Evolutionary conservation across 2,329 filamentous ascomycete genomes (phyloP).

Genomic region (Blastomyces parvus): DNA sequence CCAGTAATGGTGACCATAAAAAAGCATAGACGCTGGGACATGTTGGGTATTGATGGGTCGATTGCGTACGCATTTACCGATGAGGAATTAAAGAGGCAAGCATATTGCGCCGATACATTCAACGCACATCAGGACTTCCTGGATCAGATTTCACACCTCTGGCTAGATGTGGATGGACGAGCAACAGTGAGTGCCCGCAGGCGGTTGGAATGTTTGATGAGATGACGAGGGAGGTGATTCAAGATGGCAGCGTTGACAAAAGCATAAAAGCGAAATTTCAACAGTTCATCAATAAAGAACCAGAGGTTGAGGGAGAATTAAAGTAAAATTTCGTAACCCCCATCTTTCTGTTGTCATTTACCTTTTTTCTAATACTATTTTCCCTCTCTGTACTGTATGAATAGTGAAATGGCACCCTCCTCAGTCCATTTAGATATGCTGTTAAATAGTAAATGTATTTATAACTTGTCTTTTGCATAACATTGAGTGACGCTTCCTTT

Average conservation of each 20-base stretch:
- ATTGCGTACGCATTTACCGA: conserved; percentile 2
- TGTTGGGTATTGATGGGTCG: background rate
- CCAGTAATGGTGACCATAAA: background rate
- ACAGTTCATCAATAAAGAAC: background rate
- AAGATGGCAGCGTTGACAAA: background rate
- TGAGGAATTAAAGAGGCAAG: background rate
- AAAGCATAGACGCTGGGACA: background rate
- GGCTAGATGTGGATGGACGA: background rate
- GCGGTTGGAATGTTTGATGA: background rate
- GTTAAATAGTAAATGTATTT: background rate
- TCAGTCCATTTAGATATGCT: background rate
- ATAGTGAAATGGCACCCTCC: background rate
- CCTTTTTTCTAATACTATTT: background rate
- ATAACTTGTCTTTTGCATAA: background rate
- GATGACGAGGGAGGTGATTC: background rate
- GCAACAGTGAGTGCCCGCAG: background rate
- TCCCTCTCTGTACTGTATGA: background rate
- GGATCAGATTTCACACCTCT: background rate
- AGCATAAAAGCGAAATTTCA: background rate
- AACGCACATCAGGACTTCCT: background rate
- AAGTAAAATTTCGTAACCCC: background rate
- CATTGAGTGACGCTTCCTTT: background rate
- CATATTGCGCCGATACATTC: background rate
- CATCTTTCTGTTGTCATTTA: background rate
- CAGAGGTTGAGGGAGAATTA: background rate